These are phyloP conservation scores for Leucoagaricus sp. DNA, from an alignment of 1,284 basidiomycete genomes.

Conservation along the genomic window DNA sequence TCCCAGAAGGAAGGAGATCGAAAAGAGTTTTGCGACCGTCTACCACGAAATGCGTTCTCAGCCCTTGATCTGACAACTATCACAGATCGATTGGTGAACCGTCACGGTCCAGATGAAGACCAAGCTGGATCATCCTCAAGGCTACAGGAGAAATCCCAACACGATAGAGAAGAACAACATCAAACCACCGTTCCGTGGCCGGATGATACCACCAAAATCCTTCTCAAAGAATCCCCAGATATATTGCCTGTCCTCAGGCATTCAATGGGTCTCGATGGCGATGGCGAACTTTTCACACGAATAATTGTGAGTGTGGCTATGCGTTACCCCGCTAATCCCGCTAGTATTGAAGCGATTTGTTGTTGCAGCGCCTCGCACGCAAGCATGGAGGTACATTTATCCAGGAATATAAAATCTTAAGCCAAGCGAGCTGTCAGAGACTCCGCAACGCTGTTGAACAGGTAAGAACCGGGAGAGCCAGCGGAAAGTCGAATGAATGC, in stretches of 20 bases:
- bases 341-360: too few species aligned
- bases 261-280: not conserved
- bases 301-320: not conserved
- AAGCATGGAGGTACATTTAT: not conserved
- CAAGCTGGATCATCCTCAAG: not conserved
- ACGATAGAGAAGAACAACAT: not conserved
- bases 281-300: not conserved
- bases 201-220: not conserved
- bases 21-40: constrained; percentile 3
- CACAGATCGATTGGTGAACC: not conserved
- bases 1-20: constrained; percentile 6
- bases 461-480: not conserved
- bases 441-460: constrained; percentile 1
- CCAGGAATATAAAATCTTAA: not conserved
- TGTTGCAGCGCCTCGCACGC: constrained; percentile 2
- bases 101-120: not conserved
- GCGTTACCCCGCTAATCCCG: too few species aligned
- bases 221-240: not conserved
- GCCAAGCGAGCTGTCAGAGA: not conserved
- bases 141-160: not conserved
- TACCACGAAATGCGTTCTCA: constrained; percentile 4
- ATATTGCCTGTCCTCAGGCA: not conserved
- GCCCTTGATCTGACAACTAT: not conserved
- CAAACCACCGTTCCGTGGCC: constrained; percentile 4
- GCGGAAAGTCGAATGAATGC: not conserved